Base-by-base conservation (phyloP, 2,329 filamentous ascomycete species). In the Penicillium sp. region DNA sequence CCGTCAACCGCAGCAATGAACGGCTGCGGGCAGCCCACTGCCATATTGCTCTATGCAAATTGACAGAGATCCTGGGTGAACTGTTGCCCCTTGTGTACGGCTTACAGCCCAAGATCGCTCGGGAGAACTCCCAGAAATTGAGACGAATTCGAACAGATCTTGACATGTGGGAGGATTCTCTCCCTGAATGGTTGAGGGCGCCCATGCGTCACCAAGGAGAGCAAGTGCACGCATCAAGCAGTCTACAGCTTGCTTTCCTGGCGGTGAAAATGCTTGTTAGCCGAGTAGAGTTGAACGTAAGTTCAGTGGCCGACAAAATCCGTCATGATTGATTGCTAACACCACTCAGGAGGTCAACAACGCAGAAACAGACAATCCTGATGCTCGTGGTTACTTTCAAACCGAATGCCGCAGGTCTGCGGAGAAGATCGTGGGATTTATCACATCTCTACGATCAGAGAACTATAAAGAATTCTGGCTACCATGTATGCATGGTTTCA, bases 401-500 rank as follows among this genome's bases (percentile, higher is more conserved):
- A 67, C 67, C 2, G 67, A 68, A 47, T 67, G 65, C 37, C 60
- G 65, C 22, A 61, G 59, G 47, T 64, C 65, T 6, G 65, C 65
- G 6, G 65, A 68, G 42, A 65, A 68, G 32, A 67, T 76, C 4
- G 65, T 74, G 5, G 67, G 70, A 13, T 75, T 73, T 40, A 66
- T 75, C 3, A 61, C 67, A 6, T 70, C 64, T 2, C 57, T 76
- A 2, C 61, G 61, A 4, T 65, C 67, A 41, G 52, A 59, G 11
- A 69, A 75, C 26, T 73, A 73, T 37, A 57, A 65, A 17, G 72
- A 75, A 45, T 75, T 76, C 44, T 76, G 73, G 73, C 55, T 76
- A 30, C 62, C 65, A 23, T 68, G 65, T 68, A 58, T 14, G 63
- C 54, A n/a, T n/a, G 15, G 2, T 13, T 10, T 3, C 3, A 13